Evolutionary conservation across 768 basidiomycete genomes (phyloP).

Genomic region (Hebeloma cylindrosporum): DNA sequence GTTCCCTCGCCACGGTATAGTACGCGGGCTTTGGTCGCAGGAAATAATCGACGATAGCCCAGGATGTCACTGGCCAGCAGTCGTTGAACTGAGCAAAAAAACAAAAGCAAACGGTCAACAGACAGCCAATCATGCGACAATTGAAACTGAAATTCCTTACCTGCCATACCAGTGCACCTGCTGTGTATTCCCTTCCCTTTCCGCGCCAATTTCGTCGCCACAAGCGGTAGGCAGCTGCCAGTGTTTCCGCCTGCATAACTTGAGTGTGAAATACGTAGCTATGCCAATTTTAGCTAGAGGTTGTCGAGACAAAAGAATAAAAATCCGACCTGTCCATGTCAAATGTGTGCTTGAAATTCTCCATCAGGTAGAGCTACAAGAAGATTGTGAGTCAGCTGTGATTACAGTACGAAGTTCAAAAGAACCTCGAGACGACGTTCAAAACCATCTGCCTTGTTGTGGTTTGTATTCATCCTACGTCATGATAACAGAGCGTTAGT

Average conservation of each 20-base stretch:
- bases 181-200: slow-evolving; percentile 79
- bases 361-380: slow-evolving; percentile 79
- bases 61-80: slow-evolving; percentile 93
- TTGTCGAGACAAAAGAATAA: not conserved
- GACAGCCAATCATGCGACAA: not conserved
- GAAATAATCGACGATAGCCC: slow-evolving; percentile 95
- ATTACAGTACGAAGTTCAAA: not conserved
- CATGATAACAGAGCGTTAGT: not conserved
- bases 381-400: not conserved
- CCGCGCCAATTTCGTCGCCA: slow-evolving; percentile 95
- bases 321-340: slow-evolving; percentile 77
- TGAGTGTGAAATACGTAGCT: slow-evolving; percentile 95
- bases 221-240: slow-evolving; percentile 82
- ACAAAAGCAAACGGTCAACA: not conserved
- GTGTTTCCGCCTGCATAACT: slow-evolving; percentile 92
- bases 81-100: slow-evolving; percentile 65
- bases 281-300: not conserved
- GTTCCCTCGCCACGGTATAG: slow-evolving; percentile 83
- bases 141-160: slow-evolving; percentile 36
- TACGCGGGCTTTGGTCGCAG: slow-evolving; percentile 91
- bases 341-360: slow-evolving; percentile 90
- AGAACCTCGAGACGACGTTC: slow-evolving; percentile 78
- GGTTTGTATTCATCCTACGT: slow-evolving; percentile 63
- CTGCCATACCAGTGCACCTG: slow-evolving; percentile 96
- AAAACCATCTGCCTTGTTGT: slow-evolving; percentile 91